Evolutionary conservation across 345 rosid species (phyloP).

Genomic region (Salix exigua): DNA sequence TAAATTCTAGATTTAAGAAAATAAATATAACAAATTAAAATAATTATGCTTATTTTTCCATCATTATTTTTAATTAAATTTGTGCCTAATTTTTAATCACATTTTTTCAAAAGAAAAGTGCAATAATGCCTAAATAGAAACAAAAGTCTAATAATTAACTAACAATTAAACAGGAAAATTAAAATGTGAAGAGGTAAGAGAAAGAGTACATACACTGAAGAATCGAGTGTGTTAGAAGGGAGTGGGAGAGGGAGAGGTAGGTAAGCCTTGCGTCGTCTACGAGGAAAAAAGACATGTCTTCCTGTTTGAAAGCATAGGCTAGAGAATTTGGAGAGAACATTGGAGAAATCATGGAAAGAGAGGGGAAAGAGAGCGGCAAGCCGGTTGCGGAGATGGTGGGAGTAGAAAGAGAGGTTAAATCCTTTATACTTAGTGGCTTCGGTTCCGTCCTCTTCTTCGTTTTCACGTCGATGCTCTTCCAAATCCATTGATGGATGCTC

Average conservation of each 20-base stretch:
- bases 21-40: not conserved
- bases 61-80: too few relatives aligned
- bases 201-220: slow-evolving; percentile 41
- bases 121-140: too few relatives aligned
- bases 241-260: slow-evolving; percentile 60
- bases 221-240: slow-evolving; percentile 46
- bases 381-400: slow-evolving; percentile 48
- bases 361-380: slow-evolving; percentile 39
- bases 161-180: too few relatives aligned
- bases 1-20: not conserved
- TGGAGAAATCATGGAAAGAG: slow-evolving; percentile 15
- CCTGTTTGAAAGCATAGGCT: slow-evolving; percentile 41
- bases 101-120: too few relatives aligned
- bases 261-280: slow-evolving; percentile 31
- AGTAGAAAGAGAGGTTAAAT: slow-evolving; percentile 44
- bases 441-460: too few relatives aligned
- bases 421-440: slow-evolving; percentile 26
- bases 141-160: not conserved
- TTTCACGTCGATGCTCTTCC: too few relatives aligned
- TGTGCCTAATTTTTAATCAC: too few relatives aligned
- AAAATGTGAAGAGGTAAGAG: not conserved
- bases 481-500: too few relatives aligned
- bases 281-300: slow-evolving; percentile 1
- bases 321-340: slow-evolving; percentile 48
- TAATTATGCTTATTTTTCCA: too few relatives aligned